Base-by-base conservation (phyloP, 2,329 filamentous ascomycete genomes). In the Apiospora aurea region DNA sequence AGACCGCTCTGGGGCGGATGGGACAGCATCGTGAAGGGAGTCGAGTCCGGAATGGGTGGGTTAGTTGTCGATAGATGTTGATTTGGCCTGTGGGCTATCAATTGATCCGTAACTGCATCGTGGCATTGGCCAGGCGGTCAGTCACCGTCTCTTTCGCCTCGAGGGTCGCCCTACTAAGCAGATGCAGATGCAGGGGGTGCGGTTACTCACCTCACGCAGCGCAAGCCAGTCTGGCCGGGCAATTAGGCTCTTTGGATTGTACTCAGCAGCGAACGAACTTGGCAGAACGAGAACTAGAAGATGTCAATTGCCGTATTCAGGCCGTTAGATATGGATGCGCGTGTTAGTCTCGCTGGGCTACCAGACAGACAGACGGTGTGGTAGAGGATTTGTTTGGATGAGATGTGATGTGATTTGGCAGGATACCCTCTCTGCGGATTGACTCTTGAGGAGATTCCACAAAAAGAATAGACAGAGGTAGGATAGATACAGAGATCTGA, bases 11-110 rank as follows among this genome's bases (percentile, higher is more conserved):
- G 71, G 80, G 89, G 87, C 82, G 90, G 87, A 86, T 92, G 91
- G 85, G 93, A 93, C 91, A 95, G 91, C 93, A 95, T 95, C 85
- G 87, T 89, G 86, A 87, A 87, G 88, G 90, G 89, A 90, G 87
- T 88, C 75, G 85, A 93, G 90, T 92, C 90, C 91, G 91, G 91
- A 90, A 83, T 75, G 78, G 74, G 46, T 47, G 18, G 38, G 78
- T 79, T 83, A 83, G 83, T 85, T 84, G 85, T 85, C 81, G 86
- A 87, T 88, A 85, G 83, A 79, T 79, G 76, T 73, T 78, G 75
- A 73, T 78, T 78, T 79, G 76, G 77, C 78, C 67, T 74, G 18
- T 73, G 73, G 76, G 76, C 78, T 80, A 80, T 80, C 79, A 78
- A 78, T 83, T 79, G 83, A 83, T 83, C 82, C 82, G 83, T 82